Percentiles rank a stretch among this genome's conserved stretches.
These are phyloP conservation scores for Lenwebbia sp. DNA, from an alignment of 345 rosid species.

Conservation along the genomic window DNA sequence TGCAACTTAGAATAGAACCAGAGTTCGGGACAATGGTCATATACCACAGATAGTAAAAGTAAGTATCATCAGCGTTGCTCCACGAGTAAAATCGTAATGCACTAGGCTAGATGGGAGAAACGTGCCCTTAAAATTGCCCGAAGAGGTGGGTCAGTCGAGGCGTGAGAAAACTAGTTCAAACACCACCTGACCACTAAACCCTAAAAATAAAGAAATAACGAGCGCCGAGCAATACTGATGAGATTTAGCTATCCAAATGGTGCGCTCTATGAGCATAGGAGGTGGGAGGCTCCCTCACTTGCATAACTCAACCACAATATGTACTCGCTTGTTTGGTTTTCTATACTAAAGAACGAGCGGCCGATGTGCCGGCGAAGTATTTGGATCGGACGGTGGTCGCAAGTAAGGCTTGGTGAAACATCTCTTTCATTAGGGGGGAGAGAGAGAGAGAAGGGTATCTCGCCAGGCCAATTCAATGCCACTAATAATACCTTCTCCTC, in stretches of 20 bases:
- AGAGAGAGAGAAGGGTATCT: neutral
- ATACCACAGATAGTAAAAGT: neutral
- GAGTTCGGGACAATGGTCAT: neutral
- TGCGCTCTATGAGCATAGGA: neutral
- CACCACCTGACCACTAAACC: neutral
- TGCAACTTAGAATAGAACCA: neutral
- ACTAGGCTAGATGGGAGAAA: neutral
- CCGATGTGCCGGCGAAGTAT: neutral
- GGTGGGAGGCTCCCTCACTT: neutral
- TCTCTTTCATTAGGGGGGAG: neutral
- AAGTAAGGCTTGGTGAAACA: neutral
- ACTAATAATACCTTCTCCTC: neutral
- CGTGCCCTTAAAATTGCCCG: neutral
- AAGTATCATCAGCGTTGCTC: rapidly evolving
- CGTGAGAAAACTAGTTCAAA: neutral
- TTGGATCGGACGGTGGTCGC: neutral
- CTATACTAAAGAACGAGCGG: neutral
- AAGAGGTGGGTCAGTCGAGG: rapidly evolving
- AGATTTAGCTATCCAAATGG: neutral
- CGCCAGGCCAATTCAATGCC: neutral
- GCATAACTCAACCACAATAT: neutral
- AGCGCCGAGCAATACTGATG: neutral
- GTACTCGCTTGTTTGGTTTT: neutral
- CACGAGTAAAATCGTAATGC: neutral
- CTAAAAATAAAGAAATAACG: neutral